These are phyloP conservation scores for Copromyces sp. DNA, from an alignment of 495 filamentous ascomycete species.

Conservation along the genomic window DNA sequence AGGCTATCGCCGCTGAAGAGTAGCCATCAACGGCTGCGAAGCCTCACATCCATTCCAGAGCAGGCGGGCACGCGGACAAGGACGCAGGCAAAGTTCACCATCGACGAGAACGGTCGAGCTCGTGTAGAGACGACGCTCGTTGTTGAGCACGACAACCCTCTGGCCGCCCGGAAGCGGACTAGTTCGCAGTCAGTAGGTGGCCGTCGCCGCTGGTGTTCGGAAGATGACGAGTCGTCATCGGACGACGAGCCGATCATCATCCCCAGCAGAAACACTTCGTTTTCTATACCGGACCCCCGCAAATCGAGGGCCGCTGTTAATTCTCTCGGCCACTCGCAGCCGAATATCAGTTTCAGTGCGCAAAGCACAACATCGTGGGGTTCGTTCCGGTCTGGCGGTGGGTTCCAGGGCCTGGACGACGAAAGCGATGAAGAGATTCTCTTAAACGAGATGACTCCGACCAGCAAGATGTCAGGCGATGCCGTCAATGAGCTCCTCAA, in stretches of 20 bases:
- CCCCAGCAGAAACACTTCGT: conserved; percentile 53
- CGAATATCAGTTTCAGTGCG: conserved; percentile 28
- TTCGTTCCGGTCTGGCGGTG: conserved; percentile 19
- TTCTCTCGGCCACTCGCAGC: conserved; percentile 45
- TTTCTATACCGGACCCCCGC: conserved; percentile 44
- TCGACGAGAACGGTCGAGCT: conserved; percentile 62
- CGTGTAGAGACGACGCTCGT: conserved; percentile 58
- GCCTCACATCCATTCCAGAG: conserved; percentile 44
- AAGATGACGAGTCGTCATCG: conserved; percentile 44
- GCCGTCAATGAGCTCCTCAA: conserved; percentile 60
- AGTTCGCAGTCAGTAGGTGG: conserved; percentile 16
- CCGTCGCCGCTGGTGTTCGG: conserved; percentile 26
- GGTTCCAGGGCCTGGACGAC: conserved; percentile 18
- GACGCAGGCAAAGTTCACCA: conserved; percentile 55
- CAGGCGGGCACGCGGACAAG: conserved; percentile 32
- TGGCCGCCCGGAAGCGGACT: conserved; percentile 19
- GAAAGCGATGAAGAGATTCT: conserved; percentile 52
- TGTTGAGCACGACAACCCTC: conserved; percentile 29
- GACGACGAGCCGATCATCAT: conserved; percentile 58
- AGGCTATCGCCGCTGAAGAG: conserved; percentile 41
- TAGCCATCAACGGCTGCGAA: conserved; percentile 31
- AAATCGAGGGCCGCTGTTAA: conserved; percentile 34
- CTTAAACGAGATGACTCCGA: conserved; percentile 30
- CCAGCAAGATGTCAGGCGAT: conserved; percentile 21
- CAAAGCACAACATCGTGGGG: conserved; percentile 29